Conservation (phyloP, 768 basidiomycete genomes). For the Panus rudis region DNA sequence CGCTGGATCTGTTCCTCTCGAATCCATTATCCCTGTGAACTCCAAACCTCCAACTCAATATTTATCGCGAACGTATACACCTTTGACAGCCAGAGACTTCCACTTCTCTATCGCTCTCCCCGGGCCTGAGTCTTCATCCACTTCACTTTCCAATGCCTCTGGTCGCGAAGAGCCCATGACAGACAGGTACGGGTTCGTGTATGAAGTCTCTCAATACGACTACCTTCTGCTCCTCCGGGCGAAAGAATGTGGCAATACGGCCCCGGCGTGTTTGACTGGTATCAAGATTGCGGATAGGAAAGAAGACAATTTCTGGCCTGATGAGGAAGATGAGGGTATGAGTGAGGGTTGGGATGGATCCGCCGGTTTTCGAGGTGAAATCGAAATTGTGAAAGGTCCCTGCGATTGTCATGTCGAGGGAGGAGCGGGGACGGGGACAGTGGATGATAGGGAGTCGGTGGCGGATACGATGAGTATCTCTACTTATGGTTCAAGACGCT, state of each 20-base stretch:
- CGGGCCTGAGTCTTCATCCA: slow-evolving; percentile 48
- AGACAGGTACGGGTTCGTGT: slow-evolving; percentile 88
- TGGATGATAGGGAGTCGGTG: slow-evolving; percentile 23
- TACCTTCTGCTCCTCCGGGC: slow-evolving; percentile 68
- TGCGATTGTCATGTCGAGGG: too few species aligned
- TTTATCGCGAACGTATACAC: slow-evolving; percentile 66
- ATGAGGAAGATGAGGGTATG: slow-evolving; percentile 44
- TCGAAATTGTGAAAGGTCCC: slow-evolving; percentile 33
- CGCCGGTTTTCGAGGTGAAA: too few species aligned
- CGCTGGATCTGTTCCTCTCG: slow-evolving; percentile 53
- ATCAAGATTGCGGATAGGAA: slow-evolving; percentile 81
- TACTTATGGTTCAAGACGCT: slow-evolving; percentile 16
- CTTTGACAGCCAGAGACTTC: slow-evolving; percentile 70
- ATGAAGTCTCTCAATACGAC: slow-evolving; percentile 79
- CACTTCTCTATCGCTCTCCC: slow-evolving; percentile 52
- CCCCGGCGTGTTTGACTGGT: slow-evolving; percentile 81
- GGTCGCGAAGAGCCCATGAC: slow-evolving; percentile 36
- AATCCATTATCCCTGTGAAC: slow-evolving; percentile 75
- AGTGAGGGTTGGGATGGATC: too few species aligned
- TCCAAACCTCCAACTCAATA: slow-evolving; percentile 83
- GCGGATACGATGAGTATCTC: slow-evolving; percentile 14
- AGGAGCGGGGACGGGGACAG: too few species aligned
- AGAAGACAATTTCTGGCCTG: slow-evolving; percentile 74
- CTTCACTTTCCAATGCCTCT: slow-evolving; percentile 39
- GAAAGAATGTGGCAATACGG: slow-evolving; percentile 63